phyloP scores from a whole-genome alignment of 108 stramenopile genomes.

The Conticribra guillardii region DNA sequence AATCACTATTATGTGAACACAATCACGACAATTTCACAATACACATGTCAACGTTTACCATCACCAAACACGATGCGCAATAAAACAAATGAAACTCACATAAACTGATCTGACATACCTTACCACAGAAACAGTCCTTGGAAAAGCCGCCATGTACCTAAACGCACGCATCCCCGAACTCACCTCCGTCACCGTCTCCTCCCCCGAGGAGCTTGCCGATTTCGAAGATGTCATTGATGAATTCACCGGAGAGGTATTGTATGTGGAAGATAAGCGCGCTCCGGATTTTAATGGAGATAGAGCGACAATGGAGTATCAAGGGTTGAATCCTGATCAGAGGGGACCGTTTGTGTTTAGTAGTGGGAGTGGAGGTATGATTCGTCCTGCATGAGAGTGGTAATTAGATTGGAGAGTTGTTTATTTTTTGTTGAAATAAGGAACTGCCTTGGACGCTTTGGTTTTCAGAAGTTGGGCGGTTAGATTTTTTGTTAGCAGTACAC shows the following conservation, averaged over 20 bases:
- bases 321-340: conserved; percentile 75
- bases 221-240: conserved; percentile 74
- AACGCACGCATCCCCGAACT: conserved; percentile 82
- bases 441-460: no score
- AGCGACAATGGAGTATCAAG: conserved; percentile 85
- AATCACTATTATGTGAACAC: no score
- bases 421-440: no score
- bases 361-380: conserved; percentile 48
- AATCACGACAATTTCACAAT: no score
- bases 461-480: no score
- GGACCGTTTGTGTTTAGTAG: conserved; percentile 67
- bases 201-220: conserved; percentile 65
- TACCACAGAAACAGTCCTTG: conserved; percentile 56
- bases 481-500: no score
- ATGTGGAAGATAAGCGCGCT: conserved; percentile 56
- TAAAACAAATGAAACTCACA: neutral
- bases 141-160: conserved; percentile 82
- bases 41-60: no score
- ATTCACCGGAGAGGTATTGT: conserved; percentile 68
- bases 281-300: conserved; percentile 74
- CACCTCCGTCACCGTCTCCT: conserved; percentile 56
- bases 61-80: neutral
- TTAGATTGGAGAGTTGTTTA: no score
- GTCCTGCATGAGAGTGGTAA: conserved; percentile 21
- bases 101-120: neutral